A percentile compares a stretch with the other conserved stretches of the same genome.
Conservation (phyloP, 495 filamentous ascomycete species). For the Trichocladium uniseriatum region DNA sequence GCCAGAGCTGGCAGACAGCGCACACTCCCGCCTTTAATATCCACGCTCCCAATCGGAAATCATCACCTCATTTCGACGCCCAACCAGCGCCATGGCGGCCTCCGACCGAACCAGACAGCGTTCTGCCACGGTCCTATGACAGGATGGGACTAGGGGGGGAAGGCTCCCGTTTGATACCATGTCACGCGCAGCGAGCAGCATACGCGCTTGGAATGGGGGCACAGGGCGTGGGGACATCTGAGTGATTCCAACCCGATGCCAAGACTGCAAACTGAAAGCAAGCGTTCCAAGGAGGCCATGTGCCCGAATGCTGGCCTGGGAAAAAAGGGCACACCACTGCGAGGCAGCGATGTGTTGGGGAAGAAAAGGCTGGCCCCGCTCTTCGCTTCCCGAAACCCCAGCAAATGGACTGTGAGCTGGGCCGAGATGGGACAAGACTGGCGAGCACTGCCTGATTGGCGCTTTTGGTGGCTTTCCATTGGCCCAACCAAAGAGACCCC, state of each 20-base stretch:
- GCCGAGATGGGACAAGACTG: neutral
- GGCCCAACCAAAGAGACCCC: neutral
- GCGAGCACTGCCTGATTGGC: constrained; percentile 6
- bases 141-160: no score
- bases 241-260: no score
- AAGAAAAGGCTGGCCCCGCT: neutral
- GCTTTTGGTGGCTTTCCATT: neutral
- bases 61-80: constrained; percentile 14
- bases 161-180: no score
- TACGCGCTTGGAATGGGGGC: no score
- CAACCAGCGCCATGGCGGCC: constrained; percentile 1
- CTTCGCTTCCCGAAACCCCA: neutral
- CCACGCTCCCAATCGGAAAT: neutral
- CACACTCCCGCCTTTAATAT: neutral
- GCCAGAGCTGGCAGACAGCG: no score
- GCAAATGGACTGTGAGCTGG: neutral
- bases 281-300: neutral
- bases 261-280: neutral
- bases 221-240: no score
- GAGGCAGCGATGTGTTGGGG: neutral
- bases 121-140: no score
- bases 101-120: neutral
- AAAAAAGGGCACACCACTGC: no score
- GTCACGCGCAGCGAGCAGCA: no score
- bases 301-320: neutral